Percentiles rank a stretch among this genome's conserved stretches.
These are phyloP conservation scores for Lunularia cruciata DNA, from an alignment of 225 moss, liverwort and hornwort species.

Conservation along the genomic window DNA sequence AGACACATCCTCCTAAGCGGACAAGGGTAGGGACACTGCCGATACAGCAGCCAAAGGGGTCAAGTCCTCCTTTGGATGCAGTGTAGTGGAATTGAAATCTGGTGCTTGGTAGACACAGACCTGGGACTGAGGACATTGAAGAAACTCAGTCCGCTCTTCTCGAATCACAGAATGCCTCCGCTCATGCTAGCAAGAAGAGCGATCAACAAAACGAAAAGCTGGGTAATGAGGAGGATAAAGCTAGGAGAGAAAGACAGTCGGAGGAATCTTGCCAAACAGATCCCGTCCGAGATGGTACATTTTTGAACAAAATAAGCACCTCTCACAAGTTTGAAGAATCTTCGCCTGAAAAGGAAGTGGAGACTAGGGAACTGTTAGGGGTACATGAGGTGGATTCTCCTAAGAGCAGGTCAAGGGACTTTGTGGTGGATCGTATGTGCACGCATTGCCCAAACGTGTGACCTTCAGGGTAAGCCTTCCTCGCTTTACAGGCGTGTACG, in stretches of 20 bases:
- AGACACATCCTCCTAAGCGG: conserved; percentile 63
- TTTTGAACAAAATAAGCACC: background rate
- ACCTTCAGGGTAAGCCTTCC: conserved; percentile 67
- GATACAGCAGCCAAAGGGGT: conserved; percentile 60
- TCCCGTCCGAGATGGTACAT: background rate
- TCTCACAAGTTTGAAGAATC: background rate
- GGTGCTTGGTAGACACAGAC: background rate
- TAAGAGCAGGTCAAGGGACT: conserved; percentile 30
- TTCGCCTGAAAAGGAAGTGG: background rate
- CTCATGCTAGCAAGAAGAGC: conserved; percentile 3
- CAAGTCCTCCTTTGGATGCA: conserved; percentile 19
- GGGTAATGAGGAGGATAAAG: background rate
- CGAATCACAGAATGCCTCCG: background rate
- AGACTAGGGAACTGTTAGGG: background rate
- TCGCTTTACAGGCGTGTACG: background rate
- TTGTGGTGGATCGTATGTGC: conserved; percentile 67
- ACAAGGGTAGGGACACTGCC: conserved; percentile 56
- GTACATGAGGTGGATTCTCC: background rate
- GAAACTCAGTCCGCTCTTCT: background rate
- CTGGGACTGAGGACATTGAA: background rate
- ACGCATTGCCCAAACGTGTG: conserved; percentile 84
- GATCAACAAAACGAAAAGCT: background rate
- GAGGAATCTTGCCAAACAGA: background rate
- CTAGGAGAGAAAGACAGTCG: background rate
- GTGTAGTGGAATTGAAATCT: background rate